Conservation (phyloP, 2,329 filamentous ascomycete species). For the Colletotrichum filicis region DNA sequence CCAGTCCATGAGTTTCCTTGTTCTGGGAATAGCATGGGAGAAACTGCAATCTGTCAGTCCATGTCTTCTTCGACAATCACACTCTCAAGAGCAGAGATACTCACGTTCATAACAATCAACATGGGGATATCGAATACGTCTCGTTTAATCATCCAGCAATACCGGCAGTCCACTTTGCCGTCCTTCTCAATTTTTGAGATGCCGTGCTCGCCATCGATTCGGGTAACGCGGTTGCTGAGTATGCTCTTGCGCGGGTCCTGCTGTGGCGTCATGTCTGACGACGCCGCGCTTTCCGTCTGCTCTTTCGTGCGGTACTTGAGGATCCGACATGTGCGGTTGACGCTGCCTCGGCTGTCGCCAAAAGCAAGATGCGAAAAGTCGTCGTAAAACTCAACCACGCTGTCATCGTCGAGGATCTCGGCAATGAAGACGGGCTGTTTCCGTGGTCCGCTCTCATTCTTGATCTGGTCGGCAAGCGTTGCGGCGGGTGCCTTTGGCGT, state of each 20-base stretch:
- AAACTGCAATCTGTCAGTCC: slow-evolving; percentile 54
- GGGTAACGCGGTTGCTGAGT: slow-evolving; percentile 68
- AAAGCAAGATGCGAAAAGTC: slow-evolving; percentile 95
- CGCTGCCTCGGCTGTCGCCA: slow-evolving; percentile 86
- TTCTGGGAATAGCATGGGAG: slow-evolving; percentile 69
- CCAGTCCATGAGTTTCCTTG: slow-evolving; percentile 65
- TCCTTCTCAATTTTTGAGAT: slow-evolving; percentile 87
- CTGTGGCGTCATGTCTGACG: slow-evolving; percentile 48
- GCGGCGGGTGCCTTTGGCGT: slow-evolving; percentile 63
- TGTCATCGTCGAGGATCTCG: slow-evolving; percentile 92
- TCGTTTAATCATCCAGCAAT: slow-evolving; percentile 96
- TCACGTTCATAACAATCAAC: slow-evolving; percentile 97
- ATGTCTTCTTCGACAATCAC: background rate
- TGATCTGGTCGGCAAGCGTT: slow-evolving; percentile 50
- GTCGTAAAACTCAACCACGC: slow-evolving; percentile 93
- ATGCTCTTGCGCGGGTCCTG: slow-evolving; percentile 61
- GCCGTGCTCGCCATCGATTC: slow-evolving; percentile 78
- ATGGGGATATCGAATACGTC: slow-evolving; percentile 99
- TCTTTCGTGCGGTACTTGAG: slow-evolving; percentile 90
- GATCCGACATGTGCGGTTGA: slow-evolving; percentile 85
- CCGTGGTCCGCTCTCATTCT: slow-evolving; percentile 55
- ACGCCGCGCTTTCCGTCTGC: slow-evolving; percentile 50
- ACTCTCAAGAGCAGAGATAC: slow-evolving; percentile 44
- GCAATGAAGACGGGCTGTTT: slow-evolving; percentile 88
- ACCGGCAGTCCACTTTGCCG: slow-evolving; percentile 93